Evolutionary conservation across 768 basidiomycete genomes (phyloP).

Genomic region (Paxillus ammoniavirescens): DNA sequence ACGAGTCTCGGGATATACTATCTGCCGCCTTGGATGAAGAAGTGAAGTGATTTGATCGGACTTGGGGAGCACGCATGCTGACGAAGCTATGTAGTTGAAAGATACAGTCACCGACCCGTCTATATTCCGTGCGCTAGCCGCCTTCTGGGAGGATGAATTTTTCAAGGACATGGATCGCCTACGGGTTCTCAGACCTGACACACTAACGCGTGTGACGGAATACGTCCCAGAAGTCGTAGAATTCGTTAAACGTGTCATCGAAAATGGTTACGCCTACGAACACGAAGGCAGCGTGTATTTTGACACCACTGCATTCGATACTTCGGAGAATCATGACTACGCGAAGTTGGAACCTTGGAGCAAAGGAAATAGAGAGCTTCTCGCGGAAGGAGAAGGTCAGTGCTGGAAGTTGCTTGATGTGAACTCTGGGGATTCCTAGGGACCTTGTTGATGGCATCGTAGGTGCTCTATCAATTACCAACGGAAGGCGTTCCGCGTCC

Average conservation of each 20-base stretch:
- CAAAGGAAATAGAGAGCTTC: conserved; percentile 85
- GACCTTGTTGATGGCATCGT: not conserved
- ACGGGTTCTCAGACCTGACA: conserved; percentile 83
- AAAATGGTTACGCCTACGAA: conserved; percentile 77
- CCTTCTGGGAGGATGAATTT: conserved; percentile 88
- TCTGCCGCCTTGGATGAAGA: conserved; percentile 70
- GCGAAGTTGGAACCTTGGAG: conserved; percentile 96
- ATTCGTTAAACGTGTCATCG: conserved; percentile 82
- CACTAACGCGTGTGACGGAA: conserved; percentile 92
- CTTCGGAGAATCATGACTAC: conserved; percentile 74
- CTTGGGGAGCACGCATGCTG: conserved; percentile 1
- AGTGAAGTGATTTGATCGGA: conserved; percentile 39
- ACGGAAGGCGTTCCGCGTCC: conserved; percentile 72
- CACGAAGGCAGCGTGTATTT: conserved; percentile 89
- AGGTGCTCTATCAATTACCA: conserved; percentile 58
- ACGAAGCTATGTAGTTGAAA: conserved; percentile 51
- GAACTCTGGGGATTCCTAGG: not conserved
- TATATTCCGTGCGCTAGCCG: conserved; percentile 77
- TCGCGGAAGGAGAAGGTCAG: conserved; percentile 91
- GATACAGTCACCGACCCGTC: conserved; percentile 82
- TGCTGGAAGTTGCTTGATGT: not conserved
- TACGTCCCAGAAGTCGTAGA: conserved; percentile 93
- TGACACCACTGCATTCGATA: conserved; percentile 81
- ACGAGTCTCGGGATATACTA: conserved; percentile 76
- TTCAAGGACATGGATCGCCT: conserved; percentile 92